Evolutionary conservation across 139 green algal species (phyloP).

Genomic region (Zygnema circumcarinatum): DNA sequence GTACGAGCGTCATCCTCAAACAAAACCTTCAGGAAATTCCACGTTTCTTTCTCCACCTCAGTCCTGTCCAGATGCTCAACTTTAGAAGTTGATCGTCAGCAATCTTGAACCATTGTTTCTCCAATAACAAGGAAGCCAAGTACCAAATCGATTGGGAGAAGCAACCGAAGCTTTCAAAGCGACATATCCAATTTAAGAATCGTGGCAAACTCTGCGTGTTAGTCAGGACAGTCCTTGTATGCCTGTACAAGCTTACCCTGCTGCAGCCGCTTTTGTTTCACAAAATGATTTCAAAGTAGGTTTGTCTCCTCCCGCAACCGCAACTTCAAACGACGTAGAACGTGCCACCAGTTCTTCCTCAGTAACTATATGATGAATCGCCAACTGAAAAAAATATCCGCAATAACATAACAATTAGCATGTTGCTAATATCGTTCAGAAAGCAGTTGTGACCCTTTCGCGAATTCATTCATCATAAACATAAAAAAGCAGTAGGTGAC

Average conservation of each 20-base stretch:
- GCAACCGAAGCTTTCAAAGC: no score
- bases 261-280: conserved; percentile 42
- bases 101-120: background rate
- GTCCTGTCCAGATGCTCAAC: conserved; percentile 20
- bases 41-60: conserved; percentile 86
- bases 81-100: conserved; percentile 7
- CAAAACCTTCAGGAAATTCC: conserved; percentile 88
- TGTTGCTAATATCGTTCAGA: background rate
- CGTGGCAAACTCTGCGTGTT: no score
- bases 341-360: conserved; percentile 73
- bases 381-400: conserved; percentile 24
- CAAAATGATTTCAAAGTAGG: conserved; percentile 79
- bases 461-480: background rate
- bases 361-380: conserved; percentile 72
- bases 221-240: no score
- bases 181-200: no score
- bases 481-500: background rate
- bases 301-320: conserved; percentile 74
- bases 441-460: background rate
- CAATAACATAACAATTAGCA: no score
- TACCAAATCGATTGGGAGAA: no score
- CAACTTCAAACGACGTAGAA: conserved; percentile 80
- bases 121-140: no score
- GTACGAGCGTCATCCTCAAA: conserved; percentile 86
- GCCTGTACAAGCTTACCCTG: conserved; percentile 12